Percentiles rank a stretch among this genome's conserved stretches.
Conservation (phyloP, 1,284 basidiomycete genomes). For the Peniophora sp. region DNA sequence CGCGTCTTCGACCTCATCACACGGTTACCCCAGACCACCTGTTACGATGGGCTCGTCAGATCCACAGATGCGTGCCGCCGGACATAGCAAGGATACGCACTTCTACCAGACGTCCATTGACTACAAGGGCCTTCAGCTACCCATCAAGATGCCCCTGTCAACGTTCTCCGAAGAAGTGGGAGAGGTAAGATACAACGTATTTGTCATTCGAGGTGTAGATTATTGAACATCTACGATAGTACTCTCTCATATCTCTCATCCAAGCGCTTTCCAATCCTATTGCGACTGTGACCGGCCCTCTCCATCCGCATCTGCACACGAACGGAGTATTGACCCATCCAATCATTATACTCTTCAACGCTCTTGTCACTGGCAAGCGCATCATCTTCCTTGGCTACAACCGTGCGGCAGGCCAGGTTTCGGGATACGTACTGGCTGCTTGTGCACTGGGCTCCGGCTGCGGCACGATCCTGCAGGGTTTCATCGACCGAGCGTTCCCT, state of each 20-base stretch:
- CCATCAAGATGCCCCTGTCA: conserved; percentile 80
- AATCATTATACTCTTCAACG: conserved; percentile 92
- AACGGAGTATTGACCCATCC: conserved; percentile 89
- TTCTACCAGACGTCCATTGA: conserved; percentile 82
- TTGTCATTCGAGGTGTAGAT: conserved; percentile 6
- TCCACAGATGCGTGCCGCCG: conserved; percentile 16
- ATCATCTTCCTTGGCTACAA: conserved; percentile 91
- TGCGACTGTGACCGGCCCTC: conserved; percentile 61
- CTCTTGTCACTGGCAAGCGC: conserved; percentile 87
- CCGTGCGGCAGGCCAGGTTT: conserved; percentile 80
- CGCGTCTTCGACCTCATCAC: conserved; percentile 61
- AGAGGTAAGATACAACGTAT: conserved; percentile 55
- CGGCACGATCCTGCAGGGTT: conserved; percentile 76
- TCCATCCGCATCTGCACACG: conserved; percentile 89
- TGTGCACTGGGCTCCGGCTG: conserved; percentile 90
- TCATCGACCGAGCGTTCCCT: conserved; percentile 86
- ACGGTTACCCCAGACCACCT: conserved; percentile 21
- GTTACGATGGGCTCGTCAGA: conserved; percentile 14
- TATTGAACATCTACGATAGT: conserved; percentile 39
- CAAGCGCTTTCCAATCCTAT: conserved; percentile 77
- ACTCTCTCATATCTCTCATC: conserved; percentile 87
- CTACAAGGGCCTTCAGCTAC: conserved; percentile 73
- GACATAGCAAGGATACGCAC: conserved; percentile 81
- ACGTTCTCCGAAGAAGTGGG: conserved; percentile 93
- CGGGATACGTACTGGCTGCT: conserved; percentile 86